Evolutionary conservation across 257 asterid genomes (phyloP).

Genomic region (Ocimum tenuiflorum): DNA sequence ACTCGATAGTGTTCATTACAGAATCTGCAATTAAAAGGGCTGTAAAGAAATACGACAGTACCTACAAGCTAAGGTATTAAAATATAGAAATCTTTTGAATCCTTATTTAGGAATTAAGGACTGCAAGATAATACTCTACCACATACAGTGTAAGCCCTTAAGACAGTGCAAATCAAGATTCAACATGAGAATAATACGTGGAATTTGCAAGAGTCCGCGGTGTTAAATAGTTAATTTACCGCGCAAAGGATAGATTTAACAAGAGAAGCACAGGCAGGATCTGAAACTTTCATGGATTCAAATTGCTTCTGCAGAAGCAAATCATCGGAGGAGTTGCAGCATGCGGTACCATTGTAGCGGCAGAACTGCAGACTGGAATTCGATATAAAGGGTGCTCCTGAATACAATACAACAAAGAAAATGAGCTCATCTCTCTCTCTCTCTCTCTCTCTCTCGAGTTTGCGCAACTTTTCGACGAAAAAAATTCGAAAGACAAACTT

Average conservation of each 20-base stretch:
- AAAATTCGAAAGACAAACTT: constrained; percentile 22
- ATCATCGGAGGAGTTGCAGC: constrained; percentile 59
- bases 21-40: not conserved
- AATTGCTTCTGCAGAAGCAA: constrained; percentile 42
- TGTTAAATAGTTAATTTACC: constrained; percentile 25
- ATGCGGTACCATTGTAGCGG: constrained; percentile 56
- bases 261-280: constrained; percentile 62
- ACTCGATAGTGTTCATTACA: not conserved
- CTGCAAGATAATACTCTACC: not conserved
- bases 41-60: not conserved
- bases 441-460: not conserved
- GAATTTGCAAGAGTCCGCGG: too few relatives aligned
- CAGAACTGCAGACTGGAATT: constrained; percentile 50
- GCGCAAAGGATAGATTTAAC: constrained; percentile 71
- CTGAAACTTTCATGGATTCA: constrained; percentile 55
- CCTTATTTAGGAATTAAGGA: not conserved
- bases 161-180: too few relatives aligned
- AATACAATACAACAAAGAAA: constrained; percentile 10
- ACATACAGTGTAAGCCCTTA: not conserved
- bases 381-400: constrained; percentile 57
- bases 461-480: too few relatives aligned
- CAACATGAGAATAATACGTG: too few relatives aligned
- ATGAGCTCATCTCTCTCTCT: not conserved
- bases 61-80: not conserved
- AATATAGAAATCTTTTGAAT: not conserved